Conservation (phyloP, 1,139 yeast genomes). For the Hemisphaericaspora xylanilytica region DNA sequence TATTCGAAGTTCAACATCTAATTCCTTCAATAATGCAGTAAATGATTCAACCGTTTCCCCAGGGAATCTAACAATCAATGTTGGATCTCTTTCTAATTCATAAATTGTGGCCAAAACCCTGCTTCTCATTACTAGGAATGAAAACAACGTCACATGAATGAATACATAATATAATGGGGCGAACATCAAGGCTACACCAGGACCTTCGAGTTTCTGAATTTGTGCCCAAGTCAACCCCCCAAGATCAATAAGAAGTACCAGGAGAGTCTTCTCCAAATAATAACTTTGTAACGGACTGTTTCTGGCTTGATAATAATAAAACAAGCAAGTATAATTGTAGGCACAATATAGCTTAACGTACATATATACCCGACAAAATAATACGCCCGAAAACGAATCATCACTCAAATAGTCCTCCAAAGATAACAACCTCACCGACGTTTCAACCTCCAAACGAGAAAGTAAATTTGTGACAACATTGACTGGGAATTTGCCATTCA, state of each 20-base stretch:
- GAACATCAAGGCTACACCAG: too few species aligned
- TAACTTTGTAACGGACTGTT: slow-evolving; percentile 19
- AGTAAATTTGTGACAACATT: slow-evolving; percentile 8
- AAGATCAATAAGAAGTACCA: slow-evolving; percentile 21
- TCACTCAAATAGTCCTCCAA: slow-evolving; percentile 7
- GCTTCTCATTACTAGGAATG: too few species aligned
- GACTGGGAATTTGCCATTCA: slow-evolving; percentile 12
- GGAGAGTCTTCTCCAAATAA: slow-evolving; percentile 24
- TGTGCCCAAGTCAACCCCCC: slow-evolving; percentile 10
- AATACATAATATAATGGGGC: too few species aligned
- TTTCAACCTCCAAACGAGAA: slow-evolving; percentile 11
- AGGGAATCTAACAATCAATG: not conserved
- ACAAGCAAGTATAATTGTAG: slow-evolving; percentile 24
- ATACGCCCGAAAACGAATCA: not conserved
- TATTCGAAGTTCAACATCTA: not conserved
- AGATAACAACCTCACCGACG: slow-evolving; percentile 8
- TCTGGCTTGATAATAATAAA: slow-evolving; percentile 25
- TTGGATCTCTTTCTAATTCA: slow-evolving; percentile 1
- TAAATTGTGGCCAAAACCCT: slow-evolving; percentile 6
- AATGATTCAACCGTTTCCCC: not conserved
- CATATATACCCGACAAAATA: slow-evolving; percentile 7
- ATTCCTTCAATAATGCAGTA: not conserved
- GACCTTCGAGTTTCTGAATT: too few species aligned
- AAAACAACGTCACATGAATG: too few species aligned
- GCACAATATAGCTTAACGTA: slow-evolving; percentile 17